Conservation (phyloP, 2,329 filamentous ascomycete species). For the Penicillium psychrosexuale region DNA sequence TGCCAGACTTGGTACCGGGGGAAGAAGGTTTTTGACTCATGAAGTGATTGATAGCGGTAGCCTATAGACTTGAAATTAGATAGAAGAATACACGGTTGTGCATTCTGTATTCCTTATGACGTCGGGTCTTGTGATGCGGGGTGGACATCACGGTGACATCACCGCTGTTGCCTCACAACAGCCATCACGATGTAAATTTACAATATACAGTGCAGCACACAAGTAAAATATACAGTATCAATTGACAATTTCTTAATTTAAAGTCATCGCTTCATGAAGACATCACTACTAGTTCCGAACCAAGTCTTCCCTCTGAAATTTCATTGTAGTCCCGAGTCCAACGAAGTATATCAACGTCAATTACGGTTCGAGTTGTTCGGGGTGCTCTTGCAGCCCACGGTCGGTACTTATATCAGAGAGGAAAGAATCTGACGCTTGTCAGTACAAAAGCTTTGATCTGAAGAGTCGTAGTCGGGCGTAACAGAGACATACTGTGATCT, state of each 20-base stretch:
- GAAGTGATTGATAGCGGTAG: not conserved
- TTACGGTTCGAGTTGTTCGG: conserved; percentile 3
- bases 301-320: not conserved
- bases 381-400: conserved; percentile 5
- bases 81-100: not conserved
- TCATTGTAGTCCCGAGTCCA: not conserved
- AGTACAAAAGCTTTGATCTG: not conserved
- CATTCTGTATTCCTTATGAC: not conserved
- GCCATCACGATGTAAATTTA: not conserved
- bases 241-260: not conserved
- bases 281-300: not conserved
- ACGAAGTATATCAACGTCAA: not conserved
- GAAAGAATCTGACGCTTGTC: not conserved
- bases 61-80: not conserved
- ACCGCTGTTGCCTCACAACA: not conserved
- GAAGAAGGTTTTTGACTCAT: conserved; percentile 28
- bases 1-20: conserved; percentile 48
- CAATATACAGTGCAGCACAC: not conserved
- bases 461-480: not conserved
- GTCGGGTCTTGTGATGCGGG: too few relatives aligned
- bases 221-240: too few relatives aligned
- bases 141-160: not conserved
- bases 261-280: not conserved
- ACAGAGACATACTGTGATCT: conserved; percentile 10
- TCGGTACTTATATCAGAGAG: conserved; percentile 4